Percentiles rank a stretch among this genome's conserved stretches.
phyloP scores from a whole-genome alignment of 2,329 filamentous ascomycete genomes.

The Talaromyces sp. region DNA sequence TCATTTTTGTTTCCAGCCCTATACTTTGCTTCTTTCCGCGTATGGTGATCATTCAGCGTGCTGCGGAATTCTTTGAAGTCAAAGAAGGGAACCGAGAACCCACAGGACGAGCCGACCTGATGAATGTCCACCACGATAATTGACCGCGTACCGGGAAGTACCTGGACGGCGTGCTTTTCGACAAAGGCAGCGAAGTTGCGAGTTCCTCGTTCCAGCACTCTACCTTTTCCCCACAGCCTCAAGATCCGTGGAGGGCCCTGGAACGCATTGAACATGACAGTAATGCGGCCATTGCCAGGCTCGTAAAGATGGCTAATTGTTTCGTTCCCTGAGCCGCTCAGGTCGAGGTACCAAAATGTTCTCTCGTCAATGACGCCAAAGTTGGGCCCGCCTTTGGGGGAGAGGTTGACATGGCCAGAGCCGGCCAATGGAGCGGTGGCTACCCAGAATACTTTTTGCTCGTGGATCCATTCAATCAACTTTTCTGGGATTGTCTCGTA shows the following conservation, averaged over 20 bases:
- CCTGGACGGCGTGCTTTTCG: conserved; percentile 2
- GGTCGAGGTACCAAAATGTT: conserved; percentile 10
- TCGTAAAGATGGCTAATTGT: conserved; percentile 12
- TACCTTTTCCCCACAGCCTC: conserved; percentile 9
- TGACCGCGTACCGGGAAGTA: conserved; percentile 4
- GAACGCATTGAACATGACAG: conserved; percentile 11
- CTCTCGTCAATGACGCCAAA: conserved; percentile 9
- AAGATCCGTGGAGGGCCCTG: conserved; percentile 9
- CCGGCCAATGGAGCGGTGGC: conserved; percentile 8
- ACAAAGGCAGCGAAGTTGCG: conserved; percentile 5
- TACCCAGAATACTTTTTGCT: conserved; percentile 11
- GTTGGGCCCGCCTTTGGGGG: conserved; percentile 8
- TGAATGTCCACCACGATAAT: conserved; percentile 11
- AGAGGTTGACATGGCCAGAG: conserved; percentile 10
- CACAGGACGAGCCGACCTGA: conserved; percentile 10
- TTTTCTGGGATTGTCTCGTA: conserved; percentile 7
- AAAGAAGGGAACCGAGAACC: conserved; percentile 9
- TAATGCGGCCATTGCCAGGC: conserved; percentile 8
- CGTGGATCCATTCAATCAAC: conserved; percentile 6
- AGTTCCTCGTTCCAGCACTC: conserved; percentile 4
- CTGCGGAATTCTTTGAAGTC: conserved; percentile 10
- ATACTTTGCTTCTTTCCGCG: conserved; percentile 5
- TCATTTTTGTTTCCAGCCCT: conserved; percentile 8
- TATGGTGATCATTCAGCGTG: conserved; percentile 1
- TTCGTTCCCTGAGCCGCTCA: conserved; percentile 11